Conservation (phyloP, 306 rosid genomes). For the Amphicarpaea edgeworthii region DNA sequence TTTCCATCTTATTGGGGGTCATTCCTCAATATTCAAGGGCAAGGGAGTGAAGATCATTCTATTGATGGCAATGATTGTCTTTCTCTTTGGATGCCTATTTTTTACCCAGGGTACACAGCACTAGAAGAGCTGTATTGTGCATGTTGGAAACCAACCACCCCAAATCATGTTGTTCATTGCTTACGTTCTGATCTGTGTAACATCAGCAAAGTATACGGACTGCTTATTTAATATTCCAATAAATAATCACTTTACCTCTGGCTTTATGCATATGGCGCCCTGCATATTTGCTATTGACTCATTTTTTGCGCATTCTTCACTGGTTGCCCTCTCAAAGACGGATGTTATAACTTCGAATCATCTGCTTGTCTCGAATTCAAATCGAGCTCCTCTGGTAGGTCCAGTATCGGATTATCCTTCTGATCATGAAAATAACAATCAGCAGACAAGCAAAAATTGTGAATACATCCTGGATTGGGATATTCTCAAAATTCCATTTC, state of each 20-base stretch:
- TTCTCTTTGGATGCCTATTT: slow-evolving; percentile 96
- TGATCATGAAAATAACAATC: slow-evolving; percentile 57
- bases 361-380: slow-evolving; percentile 85
- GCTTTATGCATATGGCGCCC: slow-evolving; percentile 95
- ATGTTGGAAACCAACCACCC: slow-evolving; percentile 83
- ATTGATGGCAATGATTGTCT: slow-evolving; percentile 65
- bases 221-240: slow-evolving; percentile 67
- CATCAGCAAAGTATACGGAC: slow-evolving; percentile 78
- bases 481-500: slow-evolving; percentile 78
- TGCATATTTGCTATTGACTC: slow-evolving; percentile 89
- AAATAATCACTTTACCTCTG: slow-evolving; percentile 60
- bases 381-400: slow-evolving; percentile 57
- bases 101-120: slow-evolving; percentile 86
- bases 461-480: slow-evolving; percentile 91
- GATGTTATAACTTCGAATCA: slow-evolving; percentile 75
- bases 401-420: slow-evolving; percentile 56
- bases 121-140: slow-evolving; percentile 89
- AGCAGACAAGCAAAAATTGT: slow-evolving; percentile 56
- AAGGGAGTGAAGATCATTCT: slow-evolving; percentile 54
- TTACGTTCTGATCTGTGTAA: slow-evolving; percentile 88
- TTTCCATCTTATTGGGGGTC: slow-evolving; percentile 79
- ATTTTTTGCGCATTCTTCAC: slow-evolving; percentile 77
- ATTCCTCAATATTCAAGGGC: slow-evolving; percentile 70
- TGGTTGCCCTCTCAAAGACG: slow-evolving; percentile 59
- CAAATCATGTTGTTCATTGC: slow-evolving; percentile 80